phyloP scores from a whole-genome alignment of 495 filamentous ascomycete species.

The Xylaria sp. region DNA sequence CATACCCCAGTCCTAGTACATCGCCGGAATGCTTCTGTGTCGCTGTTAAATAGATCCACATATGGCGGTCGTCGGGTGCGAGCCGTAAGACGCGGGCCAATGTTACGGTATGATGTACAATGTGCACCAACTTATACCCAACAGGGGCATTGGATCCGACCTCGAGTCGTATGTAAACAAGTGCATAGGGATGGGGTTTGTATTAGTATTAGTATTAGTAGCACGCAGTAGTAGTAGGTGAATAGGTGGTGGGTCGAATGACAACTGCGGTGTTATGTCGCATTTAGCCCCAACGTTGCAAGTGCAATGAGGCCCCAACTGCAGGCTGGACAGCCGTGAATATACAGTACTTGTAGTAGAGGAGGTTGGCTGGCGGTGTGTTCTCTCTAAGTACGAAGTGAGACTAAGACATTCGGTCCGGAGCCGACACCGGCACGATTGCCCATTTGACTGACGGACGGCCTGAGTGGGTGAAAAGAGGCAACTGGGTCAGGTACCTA shows the following conservation, averaged over 20 bases:
- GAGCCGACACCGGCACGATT: not conserved
- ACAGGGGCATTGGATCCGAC: not conserved
- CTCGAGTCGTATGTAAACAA: not conserved
- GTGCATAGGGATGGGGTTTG: not conserved
- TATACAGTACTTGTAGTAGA: too few relatives aligned
- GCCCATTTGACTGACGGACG: not conserved
- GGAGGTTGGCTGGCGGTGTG: not conserved
- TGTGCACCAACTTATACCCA: not conserved
- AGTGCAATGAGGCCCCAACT: constrained; percentile 15
- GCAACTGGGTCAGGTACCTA: too few relatives aligned
- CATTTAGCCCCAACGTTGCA: constrained; percentile 10
- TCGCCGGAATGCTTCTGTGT: constrained; percentile 3
- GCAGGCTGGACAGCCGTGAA: not conserved
- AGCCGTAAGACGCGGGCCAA: constrained; percentile 19
- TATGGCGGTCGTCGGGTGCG: constrained; percentile 8
- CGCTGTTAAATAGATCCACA: not conserved
- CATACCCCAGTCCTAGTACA: too few relatives aligned
- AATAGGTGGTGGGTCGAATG: not conserved
- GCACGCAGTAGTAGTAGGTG: not conserved
- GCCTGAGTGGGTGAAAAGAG: not conserved
- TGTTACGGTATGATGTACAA: not conserved
- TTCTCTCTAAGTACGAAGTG: not conserved
- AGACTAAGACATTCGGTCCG: constrained; percentile 10
- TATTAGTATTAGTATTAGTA: not conserved
- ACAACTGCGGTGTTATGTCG: not conserved